Evolutionary conservation across 768 basidiomycete species (phyloP), one percentile per base, ranked within the genome.

Genomic region (Leccinellum rugosiceps): DNA sequence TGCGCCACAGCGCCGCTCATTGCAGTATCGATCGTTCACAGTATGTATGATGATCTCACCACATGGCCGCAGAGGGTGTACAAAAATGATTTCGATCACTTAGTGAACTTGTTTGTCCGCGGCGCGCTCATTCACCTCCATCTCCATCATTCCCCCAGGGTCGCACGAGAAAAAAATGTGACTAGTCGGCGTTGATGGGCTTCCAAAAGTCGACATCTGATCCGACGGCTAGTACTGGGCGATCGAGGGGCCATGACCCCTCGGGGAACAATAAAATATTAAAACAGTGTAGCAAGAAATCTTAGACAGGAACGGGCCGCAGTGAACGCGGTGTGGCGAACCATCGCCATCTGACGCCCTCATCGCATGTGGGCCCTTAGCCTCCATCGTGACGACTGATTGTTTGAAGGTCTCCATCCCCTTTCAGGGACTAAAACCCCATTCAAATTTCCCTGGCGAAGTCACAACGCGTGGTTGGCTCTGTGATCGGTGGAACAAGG

Each of bases 401-500:
- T 49, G 35, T 52, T 48, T 31, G 46, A 53, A 38, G 25, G 44
- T 34, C 5, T 43, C 41, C 19, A 43, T 6, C 1, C 34, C 64
- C 63, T 56, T 54, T 61, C 59, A 58, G 41, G 58, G 48, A 23
- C 10, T 43, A 3, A 58, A 59, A 51, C 57, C 50, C 59, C 62
- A 59, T 67, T 62, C 53, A 21, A 41, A 25, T 43, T n/a, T 50
- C 65, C 56, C 58, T 56, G 52, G 56, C 55, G 35, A 48, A 55
- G 48, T 46, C 28, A 28, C 19, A 55, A 63, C 55, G 30, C 57
- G 59, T 55, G 64, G 56, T 25, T 55, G 53, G 57, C 19, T 15
- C 13, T 46, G 23, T 59, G 67, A 68, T 66, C 61, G 58, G 53
- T 58, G 52, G 52, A 56, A 44, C 48, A 44, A 23, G 50, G 46